Evolutionary conservation across 176 grass and related monocot species (phyloP), one percentile per base, ranked within the genome.

Genomic region (Oropetium thomaeum): DNA sequence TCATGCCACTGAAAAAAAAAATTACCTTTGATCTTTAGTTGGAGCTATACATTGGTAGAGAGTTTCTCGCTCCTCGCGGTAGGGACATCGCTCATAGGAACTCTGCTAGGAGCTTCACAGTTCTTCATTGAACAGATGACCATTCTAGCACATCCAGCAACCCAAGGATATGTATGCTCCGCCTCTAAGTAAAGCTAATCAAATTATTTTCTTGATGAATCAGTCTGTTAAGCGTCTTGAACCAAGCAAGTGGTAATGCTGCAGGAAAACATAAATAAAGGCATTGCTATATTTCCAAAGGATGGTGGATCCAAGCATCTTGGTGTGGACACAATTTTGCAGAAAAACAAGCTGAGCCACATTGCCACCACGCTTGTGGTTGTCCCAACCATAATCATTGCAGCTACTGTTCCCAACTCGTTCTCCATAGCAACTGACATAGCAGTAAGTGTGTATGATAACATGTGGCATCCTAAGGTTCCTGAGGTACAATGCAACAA

Each of bases 71-170:
- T 97, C 51, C 85, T 97, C 11, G 93, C 90, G 5, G 93, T 93
- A 1, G 76, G 87, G 73, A 97, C 93, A 4, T 93, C 87, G 58
- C 75, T 90, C 19, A 90, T 93, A 41, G 87, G 87, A 58, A 97
- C 93, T 2, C 85, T 97, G 68, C 87, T 97, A 7, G 85, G 82
- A 53, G 87, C 81, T 12, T 93, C 87, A 45, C 90, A 90, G 65
- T 93, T 97, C 93, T 90, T 90, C 83, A 55, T 93, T 23, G 93
- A 93, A 74, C 93, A 97, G 78, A 76, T 90, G 52, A 68, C 67
- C 44, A 80, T 73, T 69, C 17, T 84, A 28, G 67, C 62, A 45
- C 71, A 65, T 81, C 72, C 70, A 30, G 54, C 79, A 64, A 58
- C 40, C 34, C 43, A 43, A 44, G 55, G 6, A 65, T 47, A 22